Evolutionary conservation across 495 filamentous ascomycete genomes (phyloP), one percentile per base, ranked within the genome.

Genomic region (Trichodelitschia bisporula): DNA sequence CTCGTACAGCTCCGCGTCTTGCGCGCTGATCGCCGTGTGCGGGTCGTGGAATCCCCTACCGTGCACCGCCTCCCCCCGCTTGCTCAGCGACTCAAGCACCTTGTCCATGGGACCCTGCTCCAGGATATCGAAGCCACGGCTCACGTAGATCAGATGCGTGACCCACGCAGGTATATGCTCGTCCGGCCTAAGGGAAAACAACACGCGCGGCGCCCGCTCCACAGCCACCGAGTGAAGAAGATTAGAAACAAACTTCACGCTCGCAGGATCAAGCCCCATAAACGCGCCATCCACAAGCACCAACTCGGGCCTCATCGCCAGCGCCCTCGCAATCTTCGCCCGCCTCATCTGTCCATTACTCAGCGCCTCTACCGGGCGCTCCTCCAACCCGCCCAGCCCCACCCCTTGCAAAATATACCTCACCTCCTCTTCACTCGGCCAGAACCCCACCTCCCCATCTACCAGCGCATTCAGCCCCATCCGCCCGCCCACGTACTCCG

Each of bases 251-350:
- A 61, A 61, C 18, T 55, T 53, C 6, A 72, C 58, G 2, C 79
- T 82, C 14, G 67, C 63, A 15, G 86, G 86, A 45, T 97, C 86
- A 19, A 97, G 56, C 5, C 86, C 86, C 77, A 97, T 91, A 46
- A 97, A 93, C 10, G 86, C 82, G 42, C 92, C 86, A 51, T 97
- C 86, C 8, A 95, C 56, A 20, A 93, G 56, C 18, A 97, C 40
- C 8, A 92, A 55, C 50, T 84, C 75, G 0, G 86, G 84, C 32
- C 61, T 61, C 21, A 54, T 65, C 38, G 93, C 54, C 25, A 97
- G 47, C 2, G 82, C 80, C 40, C 74, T 74, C 0, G 80, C 86
- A 38, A 97, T 89, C 37, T 75, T 64, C 2, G 86, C 77, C 24
- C 86, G 59, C 37, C 84, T 57, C 3, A 69, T 82, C 50, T 95